phyloP scores from a whole-genome alignment of 2,329 filamentous ascomycete genomes.

The Phialemoniopsis sp. region DNA sequence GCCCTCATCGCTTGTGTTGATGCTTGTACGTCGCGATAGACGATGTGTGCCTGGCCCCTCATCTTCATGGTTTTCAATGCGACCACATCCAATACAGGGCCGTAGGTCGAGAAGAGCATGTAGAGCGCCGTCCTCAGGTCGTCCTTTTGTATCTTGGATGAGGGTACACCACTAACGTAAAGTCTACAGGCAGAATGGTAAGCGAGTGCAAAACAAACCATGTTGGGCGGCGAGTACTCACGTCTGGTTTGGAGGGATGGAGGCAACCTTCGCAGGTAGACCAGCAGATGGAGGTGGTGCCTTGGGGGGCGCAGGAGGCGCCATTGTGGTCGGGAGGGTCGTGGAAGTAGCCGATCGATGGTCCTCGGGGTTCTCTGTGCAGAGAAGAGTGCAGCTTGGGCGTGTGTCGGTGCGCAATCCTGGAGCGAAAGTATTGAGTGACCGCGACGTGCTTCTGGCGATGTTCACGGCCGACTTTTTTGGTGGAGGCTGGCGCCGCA shows the following conservation, averaged over 20 bases:
- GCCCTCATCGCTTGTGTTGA: conserved; percentile 91
- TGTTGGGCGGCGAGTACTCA: conserved; percentile 34
- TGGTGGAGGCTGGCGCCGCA: too few species aligned
- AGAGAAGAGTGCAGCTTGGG: too few species aligned
- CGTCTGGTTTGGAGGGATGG: conserved; percentile 71
- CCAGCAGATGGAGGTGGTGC: conserved; percentile 18
- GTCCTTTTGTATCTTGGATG: conserved; percentile 83
- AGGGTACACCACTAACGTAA: conserved; percentile 82
- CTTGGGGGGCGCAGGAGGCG: conserved; percentile 21
- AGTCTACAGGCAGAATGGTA: conserved; percentile 48
- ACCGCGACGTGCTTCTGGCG: too few species aligned
- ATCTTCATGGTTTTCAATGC: conserved; percentile 86
- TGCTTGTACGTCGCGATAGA: conserved; percentile 85
- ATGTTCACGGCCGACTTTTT: too few species aligned
- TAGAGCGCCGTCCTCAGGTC: conserved; percentile 87
- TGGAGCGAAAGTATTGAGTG: too few species aligned
- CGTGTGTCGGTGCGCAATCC: too few species aligned
- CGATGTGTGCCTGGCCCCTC: conserved; percentile 92
- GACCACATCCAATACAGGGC: conserved; percentile 86
- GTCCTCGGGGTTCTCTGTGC: too few species aligned
- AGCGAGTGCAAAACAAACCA: conserved; percentile 4
- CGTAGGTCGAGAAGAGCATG: conserved; percentile 90
- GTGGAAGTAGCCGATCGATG: too few species aligned
- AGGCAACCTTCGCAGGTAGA: conserved; percentile 37
- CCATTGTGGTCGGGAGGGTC: conserved; percentile 18